Conservation (phyloP, 495 filamentous ascomycete species). For the Jackrogersella minutella region DNA sequence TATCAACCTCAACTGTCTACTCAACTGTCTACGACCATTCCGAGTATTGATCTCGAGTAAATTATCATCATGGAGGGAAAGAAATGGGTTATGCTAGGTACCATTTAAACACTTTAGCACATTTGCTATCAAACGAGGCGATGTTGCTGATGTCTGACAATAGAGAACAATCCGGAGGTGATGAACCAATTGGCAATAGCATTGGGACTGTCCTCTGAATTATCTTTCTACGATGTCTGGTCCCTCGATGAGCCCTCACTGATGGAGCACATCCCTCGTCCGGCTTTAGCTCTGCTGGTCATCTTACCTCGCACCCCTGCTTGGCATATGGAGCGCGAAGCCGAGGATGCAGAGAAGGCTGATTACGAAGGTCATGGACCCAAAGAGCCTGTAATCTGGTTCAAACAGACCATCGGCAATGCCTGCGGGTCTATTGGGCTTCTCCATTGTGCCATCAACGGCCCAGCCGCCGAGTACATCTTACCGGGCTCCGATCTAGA, state of each 20-base stretch:
- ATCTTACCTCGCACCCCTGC: constrained; percentile 73
- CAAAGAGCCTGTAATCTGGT: constrained; percentile 68
- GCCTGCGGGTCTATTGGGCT: constrained; percentile 80
- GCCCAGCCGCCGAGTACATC: constrained; percentile 58
- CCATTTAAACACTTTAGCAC: not conserved
- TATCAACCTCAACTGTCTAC: too few species aligned
- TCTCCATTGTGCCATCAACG: constrained; percentile 62
- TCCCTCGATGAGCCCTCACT: constrained; percentile 76
- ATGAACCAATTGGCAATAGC: constrained; percentile 76
- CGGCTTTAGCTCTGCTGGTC: constrained; percentile 76
- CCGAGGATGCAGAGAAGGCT: constrained; percentile 61
- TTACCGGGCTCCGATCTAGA: constrained; percentile 52
- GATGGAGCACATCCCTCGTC: constrained; percentile 75
- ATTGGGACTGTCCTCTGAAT: constrained; percentile 70
- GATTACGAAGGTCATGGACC: constrained; percentile 44
- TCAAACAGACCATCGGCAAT: constrained; percentile 82
- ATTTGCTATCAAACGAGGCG: not conserved
- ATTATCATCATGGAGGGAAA: constrained; percentile 16
- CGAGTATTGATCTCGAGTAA: not conserved
- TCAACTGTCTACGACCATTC: too few species aligned
- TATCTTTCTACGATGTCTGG: constrained; percentile 83
- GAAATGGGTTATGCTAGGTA: constrained; percentile 26
- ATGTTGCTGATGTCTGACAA: not conserved
- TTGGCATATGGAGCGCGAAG: constrained; percentile 64
- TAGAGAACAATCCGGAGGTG: constrained; percentile 73